phyloP scores from a whole-genome alignment of 768 basidiomycete species.

The Russula foetens region DNA sequence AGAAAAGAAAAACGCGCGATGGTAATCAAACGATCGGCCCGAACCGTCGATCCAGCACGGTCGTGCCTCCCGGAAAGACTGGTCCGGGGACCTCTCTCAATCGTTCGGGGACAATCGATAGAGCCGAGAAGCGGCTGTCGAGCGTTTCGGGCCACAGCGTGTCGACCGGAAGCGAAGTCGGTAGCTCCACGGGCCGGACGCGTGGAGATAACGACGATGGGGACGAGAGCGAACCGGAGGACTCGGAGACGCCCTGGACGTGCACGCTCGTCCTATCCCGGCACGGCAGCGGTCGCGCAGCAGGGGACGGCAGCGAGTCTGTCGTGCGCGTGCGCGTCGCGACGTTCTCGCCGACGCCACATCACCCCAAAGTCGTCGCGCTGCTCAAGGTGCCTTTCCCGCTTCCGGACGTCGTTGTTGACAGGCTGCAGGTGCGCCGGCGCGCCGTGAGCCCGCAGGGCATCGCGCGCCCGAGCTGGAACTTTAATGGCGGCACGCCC shows the following conservation, averaged over 20 bases:
- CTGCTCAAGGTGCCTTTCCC: conserved; percentile 89
- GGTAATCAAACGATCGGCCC: background rate
- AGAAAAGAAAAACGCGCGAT: conserved; percentile 16
- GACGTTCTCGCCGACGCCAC: conserved; percentile 84
- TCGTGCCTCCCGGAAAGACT: background rate
- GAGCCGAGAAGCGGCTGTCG: conserved; percentile 11
- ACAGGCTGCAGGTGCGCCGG: conserved; percentile 44
- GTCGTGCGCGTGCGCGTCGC: conserved; percentile 55
- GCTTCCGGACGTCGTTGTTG: conserved; percentile 73
- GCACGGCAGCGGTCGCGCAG: conserved; percentile 19
- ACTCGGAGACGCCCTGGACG: conserved; percentile 94
- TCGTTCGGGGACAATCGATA: background rate
- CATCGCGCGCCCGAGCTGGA: conserved; percentile 23
- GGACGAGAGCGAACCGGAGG: conserved; percentile 89
- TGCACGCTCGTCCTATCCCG: conserved; percentile 70
- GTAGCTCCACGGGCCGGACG: conserved; percentile 1
- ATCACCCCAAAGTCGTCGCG: conserved; percentile 91
- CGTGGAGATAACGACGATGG: conserved; percentile 38
- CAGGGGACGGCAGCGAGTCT: background rate
- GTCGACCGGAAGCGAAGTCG: conserved; percentile 12
- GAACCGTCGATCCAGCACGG: conserved; percentile 1
- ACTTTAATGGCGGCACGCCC: background rate
- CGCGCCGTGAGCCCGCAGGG: conserved; percentile 35
- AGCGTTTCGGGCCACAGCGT: conserved; percentile 11
- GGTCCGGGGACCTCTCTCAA: conserved; percentile 2